Evolutionary conservation across 2,329 filamentous ascomycete species (phyloP).

Genomic region (Penicillium sp.): DNA sequence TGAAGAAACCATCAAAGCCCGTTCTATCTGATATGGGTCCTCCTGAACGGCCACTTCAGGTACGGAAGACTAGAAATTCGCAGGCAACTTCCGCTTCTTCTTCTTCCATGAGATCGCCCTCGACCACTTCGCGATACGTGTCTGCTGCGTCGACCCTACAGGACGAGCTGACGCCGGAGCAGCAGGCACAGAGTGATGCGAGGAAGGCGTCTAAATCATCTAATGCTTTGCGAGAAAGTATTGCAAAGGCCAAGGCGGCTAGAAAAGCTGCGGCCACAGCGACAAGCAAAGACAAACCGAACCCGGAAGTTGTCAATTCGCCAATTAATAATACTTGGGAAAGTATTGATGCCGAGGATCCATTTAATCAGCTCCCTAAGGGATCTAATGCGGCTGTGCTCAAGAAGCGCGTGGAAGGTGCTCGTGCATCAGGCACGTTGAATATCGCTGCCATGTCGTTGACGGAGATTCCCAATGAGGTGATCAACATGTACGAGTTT

Average conservation of each 20-base stretch:
- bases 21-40: slow-evolving; percentile 42
- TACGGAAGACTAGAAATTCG: slow-evolving; percentile 43
- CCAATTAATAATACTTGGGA: slow-evolving; percentile 51
- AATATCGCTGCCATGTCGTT: slow-evolving; percentile 87
- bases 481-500: slow-evolving; percentile 87
- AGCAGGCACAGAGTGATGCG: slow-evolving; percentile 38
- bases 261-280: slow-evolving; percentile 59
- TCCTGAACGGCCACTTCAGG: slow-evolving; percentile 43
- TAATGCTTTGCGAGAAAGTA: slow-evolving; percentile 80
- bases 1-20: slow-evolving; percentile 60
- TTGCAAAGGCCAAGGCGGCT: slow-evolving; percentile 88
- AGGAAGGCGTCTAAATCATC: slow-evolving; percentile 69
- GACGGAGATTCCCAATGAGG: slow-evolving; percentile 76
- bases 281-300: slow-evolving; percentile 32
- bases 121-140: slow-evolving; percentile 36
- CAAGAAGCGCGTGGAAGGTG: slow-evolving; percentile 71
- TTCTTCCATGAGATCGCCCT: slow-evolving; percentile 38
- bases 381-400: slow-evolving; percentile 68
- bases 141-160: slow-evolving; percentile 35
- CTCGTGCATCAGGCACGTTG: slow-evolving; percentile 75
- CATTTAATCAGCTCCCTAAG: slow-evolving; percentile 65
- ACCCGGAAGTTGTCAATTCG: slow-evolving; percentile 21
- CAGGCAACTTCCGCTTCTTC: slow-evolving; percentile 37
- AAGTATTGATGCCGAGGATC: slow-evolving; percentile 44
- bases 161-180: slow-evolving; percentile 36